These are phyloP conservation scores for Comarum palustre DNA, from an alignment of 306 rosid species.

Conservation along the genomic window DNA sequence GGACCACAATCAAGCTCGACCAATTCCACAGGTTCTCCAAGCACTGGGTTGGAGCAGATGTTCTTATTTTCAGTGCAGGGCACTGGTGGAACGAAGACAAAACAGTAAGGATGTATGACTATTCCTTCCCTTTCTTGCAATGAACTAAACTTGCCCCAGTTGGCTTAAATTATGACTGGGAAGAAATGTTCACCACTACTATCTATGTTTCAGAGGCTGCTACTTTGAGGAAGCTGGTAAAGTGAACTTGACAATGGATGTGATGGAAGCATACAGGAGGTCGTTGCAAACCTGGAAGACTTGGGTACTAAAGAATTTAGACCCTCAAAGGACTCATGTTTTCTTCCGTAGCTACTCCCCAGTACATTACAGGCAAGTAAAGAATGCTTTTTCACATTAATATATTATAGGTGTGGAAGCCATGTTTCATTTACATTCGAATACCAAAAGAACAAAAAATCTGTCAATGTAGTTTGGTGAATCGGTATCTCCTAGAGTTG, in stretches of 20 bases:
- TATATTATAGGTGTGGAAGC: background rate
- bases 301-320: constrained; percentile 55
- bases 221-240: constrained; percentile 69
- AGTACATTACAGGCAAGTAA: constrained; percentile 71
- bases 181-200: background rate
- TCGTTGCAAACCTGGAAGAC: constrained; percentile 72
- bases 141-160: no score
- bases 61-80: constrained; percentile 69
- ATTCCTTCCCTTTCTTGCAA: background rate
- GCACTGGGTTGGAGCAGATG: constrained; percentile 61
- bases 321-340: constrained; percentile 44
- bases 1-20: constrained; percentile 44
- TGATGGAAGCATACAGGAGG: constrained; percentile 63
- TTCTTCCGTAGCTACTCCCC: constrained; percentile 85
- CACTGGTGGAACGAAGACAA: constrained; percentile 89
- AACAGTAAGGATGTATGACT: constrained; percentile 46
- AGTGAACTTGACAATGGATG: constrained; percentile 55
- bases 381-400: background rate
- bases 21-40: constrained; percentile 62
- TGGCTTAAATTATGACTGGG: background rate
- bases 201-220: constrained; percentile 48
- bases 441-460: constrained; percentile 1
- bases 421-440: background rate
- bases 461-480: background rate
- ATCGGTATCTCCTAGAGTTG: background rate